phyloP scores from a whole-genome alignment of 345 rosid genomes.

The Nephelium lappaceum region DNA sequence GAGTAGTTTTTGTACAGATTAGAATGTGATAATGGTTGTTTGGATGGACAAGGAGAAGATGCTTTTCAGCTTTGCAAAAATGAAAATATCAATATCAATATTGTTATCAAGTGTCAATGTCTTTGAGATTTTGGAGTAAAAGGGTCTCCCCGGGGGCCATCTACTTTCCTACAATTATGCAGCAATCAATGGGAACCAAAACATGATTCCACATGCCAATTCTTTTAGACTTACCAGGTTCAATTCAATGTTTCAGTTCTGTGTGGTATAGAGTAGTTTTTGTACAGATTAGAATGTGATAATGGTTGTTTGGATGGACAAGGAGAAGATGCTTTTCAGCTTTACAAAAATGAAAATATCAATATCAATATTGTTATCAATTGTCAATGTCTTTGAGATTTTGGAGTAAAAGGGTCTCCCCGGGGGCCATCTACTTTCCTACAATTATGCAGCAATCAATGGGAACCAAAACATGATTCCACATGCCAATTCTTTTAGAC shows the following conservation, averaged over 20 bases:
- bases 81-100: background rate
- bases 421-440: background rate
- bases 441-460: background rate
- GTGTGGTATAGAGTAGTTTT: background rate
- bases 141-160: background rate
- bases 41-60: background rate
- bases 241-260: background rate
- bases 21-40: background rate
- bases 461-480: slow-evolving; percentile 22
- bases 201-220: slow-evolving; percentile 26
- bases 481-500: slow-evolving; percentile 24
- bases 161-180: background rate
- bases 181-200: slow-evolving; percentile 14
- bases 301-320: background rate
- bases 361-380: background rate
- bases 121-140: background rate
- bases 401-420: background rate
- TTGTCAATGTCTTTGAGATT: slow-evolving; percentile 1
- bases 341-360: slow-evolving; percentile 1
- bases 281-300: background rate
- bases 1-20: background rate
- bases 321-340: background rate
- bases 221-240: slow-evolving; percentile 12
- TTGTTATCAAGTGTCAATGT: slow-evolving; percentile 7
- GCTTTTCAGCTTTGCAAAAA: background rate